Evolutionary conservation across 1,284 basidiomycete species (phyloP), one percentile per base, ranked within the genome.

Genomic region (Leucoagaricus sp.): DNA sequence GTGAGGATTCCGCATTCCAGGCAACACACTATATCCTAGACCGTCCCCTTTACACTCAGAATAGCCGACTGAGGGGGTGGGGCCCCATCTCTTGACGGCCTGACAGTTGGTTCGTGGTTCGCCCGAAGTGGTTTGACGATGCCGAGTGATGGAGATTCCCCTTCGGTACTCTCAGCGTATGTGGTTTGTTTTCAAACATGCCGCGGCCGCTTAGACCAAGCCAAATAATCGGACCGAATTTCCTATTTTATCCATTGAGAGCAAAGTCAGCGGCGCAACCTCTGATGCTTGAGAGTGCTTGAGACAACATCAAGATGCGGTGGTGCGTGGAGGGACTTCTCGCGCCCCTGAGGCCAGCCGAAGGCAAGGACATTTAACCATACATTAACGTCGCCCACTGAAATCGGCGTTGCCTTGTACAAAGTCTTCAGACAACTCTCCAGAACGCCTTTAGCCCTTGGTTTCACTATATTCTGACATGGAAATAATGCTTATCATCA

Each of bases 151-250:
- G 42, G 17, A 21, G 23, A 17, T 19, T 25, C n/a, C 33, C 7
- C 21, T 38, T 47, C 23, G 19, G 28, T 40, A 33, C 29, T 38
- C 26, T 45, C n/a, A 38, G 52, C 26, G 44, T 44, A 29, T 40
- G 12, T 33, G 40, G 21, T 45, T 45, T 53, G 51, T 34, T 36
- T 46, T 33, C 49, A 26, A 25, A 40, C 23, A 33, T 36, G 15
- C 42, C 31, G 21, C 10, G 17, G 23, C 26, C 33, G 52, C 31
- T 33, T 47, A 25, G 26, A 19, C 31, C 34, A 38, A 13, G 25
- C 53, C 53, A 54, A n/a, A 15, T 4, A 13, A 7, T 46, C 53
- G 53, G 53, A 29, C 44, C 53, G 53, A 17, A 40, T 29, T 47
- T 54, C 23, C 44, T 34, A 40, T 36, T 45, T 46, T 38, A 8